phyloP scores from a whole-genome alignment of 345 rosid species.

The Syzygium grande region DNA sequence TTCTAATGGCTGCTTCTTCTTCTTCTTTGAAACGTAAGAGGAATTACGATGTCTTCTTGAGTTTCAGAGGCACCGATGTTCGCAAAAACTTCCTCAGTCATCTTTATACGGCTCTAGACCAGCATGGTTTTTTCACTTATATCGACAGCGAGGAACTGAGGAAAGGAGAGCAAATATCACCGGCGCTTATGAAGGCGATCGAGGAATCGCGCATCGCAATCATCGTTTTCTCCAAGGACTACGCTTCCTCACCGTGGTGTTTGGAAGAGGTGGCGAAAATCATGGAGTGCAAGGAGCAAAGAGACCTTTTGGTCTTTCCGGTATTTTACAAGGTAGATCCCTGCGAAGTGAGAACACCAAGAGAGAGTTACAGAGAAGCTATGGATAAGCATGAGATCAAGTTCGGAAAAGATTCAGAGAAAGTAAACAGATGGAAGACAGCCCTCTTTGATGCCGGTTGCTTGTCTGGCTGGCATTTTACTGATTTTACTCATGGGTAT shows the following conservation, averaged over 20 bases:
- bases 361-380: background rate
- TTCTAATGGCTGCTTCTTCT: background rate
- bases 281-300: background rate
- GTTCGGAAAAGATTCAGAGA: background rate
- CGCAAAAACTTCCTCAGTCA: background rate
- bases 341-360: background rate
- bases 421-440: background rate
- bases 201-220: background rate
- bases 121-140: background rate
- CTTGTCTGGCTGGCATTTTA: background rate
- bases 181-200: background rate
- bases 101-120: background rate
- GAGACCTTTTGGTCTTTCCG: background rate
- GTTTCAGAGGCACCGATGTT: background rate
- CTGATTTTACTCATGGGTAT: background rate
- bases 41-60: background rate
- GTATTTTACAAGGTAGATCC: background rate
- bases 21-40: background rate
- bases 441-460: background rate
- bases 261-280: background rate
- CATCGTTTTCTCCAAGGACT: background rate
- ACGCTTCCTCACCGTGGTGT: background rate
- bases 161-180: background rate
- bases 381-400: background rate
- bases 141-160: background rate